Evolutionary conservation across 2,329 filamentous ascomycete species (phyloP).

Genomic region (Aaosphaeria arxii): DNA sequence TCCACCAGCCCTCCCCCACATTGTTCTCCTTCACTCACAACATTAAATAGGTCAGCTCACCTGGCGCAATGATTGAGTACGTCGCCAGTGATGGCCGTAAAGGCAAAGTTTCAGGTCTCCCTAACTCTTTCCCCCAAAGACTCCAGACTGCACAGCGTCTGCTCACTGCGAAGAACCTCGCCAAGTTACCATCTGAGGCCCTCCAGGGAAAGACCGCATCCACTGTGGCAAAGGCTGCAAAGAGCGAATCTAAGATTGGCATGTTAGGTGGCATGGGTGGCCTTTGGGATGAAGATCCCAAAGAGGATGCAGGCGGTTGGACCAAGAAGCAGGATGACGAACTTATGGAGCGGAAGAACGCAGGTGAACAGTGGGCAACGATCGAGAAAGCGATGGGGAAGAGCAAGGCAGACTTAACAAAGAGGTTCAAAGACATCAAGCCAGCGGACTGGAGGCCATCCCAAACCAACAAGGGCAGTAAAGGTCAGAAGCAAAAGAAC

Average conservation of each 20-base stretch:
- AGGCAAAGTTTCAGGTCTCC: constrained; percentile 6
- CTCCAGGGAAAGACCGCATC: background rate
- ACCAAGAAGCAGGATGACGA: constrained; percentile 41
- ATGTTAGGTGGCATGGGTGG: background rate
- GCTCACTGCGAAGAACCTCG: constrained; percentile 9
- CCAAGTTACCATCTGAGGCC: constrained; percentile 9
- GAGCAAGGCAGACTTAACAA: constrained; percentile 4
- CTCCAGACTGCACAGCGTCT: background rate
- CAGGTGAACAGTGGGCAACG: constrained; percentile 25
- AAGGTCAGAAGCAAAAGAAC: constrained; percentile 2
- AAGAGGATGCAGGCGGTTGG: constrained; percentile 12
- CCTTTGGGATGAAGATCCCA: background rate
- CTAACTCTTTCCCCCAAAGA: background rate
- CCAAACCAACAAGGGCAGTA: constrained; percentile 3
- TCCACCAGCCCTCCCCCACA: background rate
- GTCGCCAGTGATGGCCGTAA: constrained; percentile 32
- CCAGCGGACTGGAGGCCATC: constrained; percentile 17
- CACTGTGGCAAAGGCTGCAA: background rate
- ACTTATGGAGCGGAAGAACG: constrained; percentile 35
- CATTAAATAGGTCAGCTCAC: constrained; percentile 4
- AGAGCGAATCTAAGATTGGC: background rate
- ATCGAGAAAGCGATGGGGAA: constrained; percentile 32
- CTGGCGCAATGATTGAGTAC: constrained; percentile 29
- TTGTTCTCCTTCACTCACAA: background rate
- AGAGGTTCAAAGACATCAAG: constrained; percentile 37